Evolutionary conservation across 306 rosid species (phyloP), one percentile per base, ranked within the genome.

Genomic region (Citrullus mucosospermus): DNA sequence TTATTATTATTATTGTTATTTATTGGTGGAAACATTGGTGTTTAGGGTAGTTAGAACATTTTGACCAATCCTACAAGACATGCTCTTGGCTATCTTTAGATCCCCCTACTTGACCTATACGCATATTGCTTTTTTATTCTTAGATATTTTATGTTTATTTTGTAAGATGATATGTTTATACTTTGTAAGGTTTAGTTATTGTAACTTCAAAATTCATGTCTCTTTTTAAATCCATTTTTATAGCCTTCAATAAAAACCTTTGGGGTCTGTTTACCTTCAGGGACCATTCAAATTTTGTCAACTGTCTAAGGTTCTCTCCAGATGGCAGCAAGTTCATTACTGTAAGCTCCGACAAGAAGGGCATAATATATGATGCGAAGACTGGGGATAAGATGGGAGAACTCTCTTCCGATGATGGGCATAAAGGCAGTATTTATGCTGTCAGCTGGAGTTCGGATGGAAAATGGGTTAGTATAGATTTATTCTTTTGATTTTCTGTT

Each of bases 381-480:
- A 95, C 81, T 54, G 97, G 87, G 38, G 97, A 86, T 75, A 95
- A 86, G 90, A 91, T 95, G 7, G 97, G 99, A 18, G 99, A 88
- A 85, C 86, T 95, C 75, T 92, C 91, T 22, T 86, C 97, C 22
- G 97, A 91, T 82, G 96, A 92, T 78, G 97, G 91, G 34, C 97
- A 95, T 81, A 88, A 93, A 53, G 97, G 99, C 60, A 95, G 93
- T 84, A 91, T 95, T 81, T 95, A 95, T 83, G 97, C 97, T 74
- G 90, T 90, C 84, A 91, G 97, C 85, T 95, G 97, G 96, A 95
- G 96, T 85, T 90, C 97, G 58, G 96, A 95, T 89, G 96, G 97
- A n/a, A 95, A 91, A 75, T 90, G 85, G 91, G 97, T 95, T 79
- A 84, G 20, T 77, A 20, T 25, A 48, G 67, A 69, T 77, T 55